Evolutionary conservation across 352 stramenopile genomes (phyloP), one percentile per base, ranked within the genome.

Genomic region (Phytopythium helicoides): DNA sequence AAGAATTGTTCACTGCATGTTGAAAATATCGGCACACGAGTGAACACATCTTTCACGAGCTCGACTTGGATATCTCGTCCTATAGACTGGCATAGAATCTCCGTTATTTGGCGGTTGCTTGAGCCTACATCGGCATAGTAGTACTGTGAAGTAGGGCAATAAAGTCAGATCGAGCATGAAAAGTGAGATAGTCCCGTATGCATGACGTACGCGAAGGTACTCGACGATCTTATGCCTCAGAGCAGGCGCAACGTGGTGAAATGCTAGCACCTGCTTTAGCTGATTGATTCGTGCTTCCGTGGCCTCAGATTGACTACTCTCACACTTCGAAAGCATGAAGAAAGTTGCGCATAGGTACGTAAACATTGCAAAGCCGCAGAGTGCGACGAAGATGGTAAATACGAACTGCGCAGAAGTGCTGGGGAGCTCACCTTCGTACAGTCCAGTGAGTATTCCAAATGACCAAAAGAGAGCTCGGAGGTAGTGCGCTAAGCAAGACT

Each of bases 321-420:
- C 74, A 31, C 77, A 83, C 50, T 83, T 85, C 19, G 77, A 86
- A 26, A 89, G 60, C 39, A 89, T 77, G 46, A 89, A 89, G 26
- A 89, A 72, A 14, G 67, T 85, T 3, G 62, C 73, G 18, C 77
- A 86, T 19, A 89, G 60, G 28, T 76, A 80, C 11, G 71, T 84
- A 54, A 89, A 86, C 15, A 86, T 56, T 0, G 56, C 57, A 52
- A 89, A 86, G 0, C 75, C 75, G 26, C 66, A 75, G 21, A 86
- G 38, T 6, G 64, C 66, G 8, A 89, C 73, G 1, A 60, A 47
- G 34, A 85, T 73, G 8, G 73, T 89, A 58, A 86, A 86, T 1
- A 81, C 6, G 42, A 84, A 83, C 45, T 86, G 62, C 6, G 56
- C 35, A 42, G 71, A 54, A 6, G 22, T 63, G 14, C 62, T 58